Conservation (phyloP, 164 flowering plant genomes). For the Umbellularia californica region DNA sequence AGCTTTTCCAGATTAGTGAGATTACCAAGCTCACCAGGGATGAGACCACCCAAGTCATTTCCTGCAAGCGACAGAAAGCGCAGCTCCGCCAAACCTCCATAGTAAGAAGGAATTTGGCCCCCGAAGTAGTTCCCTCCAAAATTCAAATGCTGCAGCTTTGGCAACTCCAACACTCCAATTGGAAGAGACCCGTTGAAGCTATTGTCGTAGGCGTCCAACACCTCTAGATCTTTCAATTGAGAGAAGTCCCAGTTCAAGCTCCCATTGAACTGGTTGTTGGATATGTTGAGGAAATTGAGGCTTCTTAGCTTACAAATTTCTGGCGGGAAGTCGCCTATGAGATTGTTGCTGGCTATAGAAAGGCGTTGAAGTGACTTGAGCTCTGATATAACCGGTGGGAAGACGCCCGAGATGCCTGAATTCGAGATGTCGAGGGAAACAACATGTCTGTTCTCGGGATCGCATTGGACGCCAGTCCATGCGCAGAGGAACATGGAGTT, state of each 20-base stretch:
- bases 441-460: slow-evolving; percentile 21
- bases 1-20: slow-evolving; percentile 48
- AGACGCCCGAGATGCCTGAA: slow-evolving; percentile 41
- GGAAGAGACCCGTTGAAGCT: slow-evolving; percentile 50
- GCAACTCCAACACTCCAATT: slow-evolving; percentile 26
- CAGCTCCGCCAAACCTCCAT: slow-evolving; percentile 42
- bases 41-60: slow-evolving; percentile 45
- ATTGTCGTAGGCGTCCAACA: slow-evolving; percentile 57
- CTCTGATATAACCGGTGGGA: slow-evolving; percentile 36
- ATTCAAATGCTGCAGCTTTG: slow-evolving; percentile 41
- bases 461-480: slow-evolving; percentile 61
- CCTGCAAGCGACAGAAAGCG: slow-evolving; percentile 45
- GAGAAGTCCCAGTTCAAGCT: slow-evolving; percentile 44
- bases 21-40: slow-evolving; percentile 57
- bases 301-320: slow-evolving; percentile 29
- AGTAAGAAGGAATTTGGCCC: slow-evolving; percentile 43
- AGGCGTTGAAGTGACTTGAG: slow-evolving; percentile 35
- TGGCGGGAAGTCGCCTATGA: slow-evolving; percentile 36
- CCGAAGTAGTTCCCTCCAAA: slow-evolving; percentile 63
- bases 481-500: slow-evolving; percentile 44
- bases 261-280: slow-evolving; percentile 55
- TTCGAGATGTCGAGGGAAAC: slow-evolving; percentile 45
- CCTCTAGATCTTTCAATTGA: slow-evolving; percentile 33
- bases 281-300: slow-evolving; percentile 52
- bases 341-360: slow-evolving; percentile 37